Base-by-base conservation (phyloP, 176 grass and related monocot genomes). In the Carex kokanica region DNA sequence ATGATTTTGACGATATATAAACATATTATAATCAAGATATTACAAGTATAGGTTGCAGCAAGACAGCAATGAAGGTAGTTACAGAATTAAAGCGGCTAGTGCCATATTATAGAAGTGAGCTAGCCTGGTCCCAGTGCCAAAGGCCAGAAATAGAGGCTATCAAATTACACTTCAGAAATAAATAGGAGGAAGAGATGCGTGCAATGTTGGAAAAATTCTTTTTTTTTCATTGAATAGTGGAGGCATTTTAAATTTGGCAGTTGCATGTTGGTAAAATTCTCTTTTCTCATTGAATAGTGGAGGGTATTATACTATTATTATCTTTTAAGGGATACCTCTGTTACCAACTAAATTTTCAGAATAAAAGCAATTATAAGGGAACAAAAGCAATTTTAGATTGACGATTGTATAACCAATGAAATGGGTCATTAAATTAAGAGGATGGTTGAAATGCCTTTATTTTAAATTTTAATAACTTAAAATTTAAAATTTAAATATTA, bases 11-110 rank as follows among this genome's bases (percentile, higher is more conserved):
- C 11, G 8, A 61, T 3, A 55, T 78, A 78, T 80, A 62, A 21
- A 60, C 23, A 54, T 61, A 60, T 16, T 18, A 20, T 36, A 80
- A 63, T 59, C 9, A 29, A 24, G 47, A 59, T 81, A 15, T 23
- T 81, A 24, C 17, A 80, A 60, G 78, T 55, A 59, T 38, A 21
- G 52, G 16, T 41, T 63, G 43, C 59, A 45, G 21, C 18, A 23
- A 61, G 24, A 31, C 59, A 63, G 49, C 32, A 13, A 12, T 25
- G 54, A 61, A 61, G 32, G 54, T 60, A 41, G 57, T 61, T 63
- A 43, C 57, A 81, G 34, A 38, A 81, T 63, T 81, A 81, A 81
- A 60, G 57, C 23, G 57, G 78, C 31, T 81, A 81, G 21, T 81
- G 4, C 20, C 18, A 23, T 62, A 41, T 81, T 20, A 2, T 59